Evolutionary conservation across 257 asterid species (phyloP).

Genomic region (Cynanchum wilfordii): DNA sequence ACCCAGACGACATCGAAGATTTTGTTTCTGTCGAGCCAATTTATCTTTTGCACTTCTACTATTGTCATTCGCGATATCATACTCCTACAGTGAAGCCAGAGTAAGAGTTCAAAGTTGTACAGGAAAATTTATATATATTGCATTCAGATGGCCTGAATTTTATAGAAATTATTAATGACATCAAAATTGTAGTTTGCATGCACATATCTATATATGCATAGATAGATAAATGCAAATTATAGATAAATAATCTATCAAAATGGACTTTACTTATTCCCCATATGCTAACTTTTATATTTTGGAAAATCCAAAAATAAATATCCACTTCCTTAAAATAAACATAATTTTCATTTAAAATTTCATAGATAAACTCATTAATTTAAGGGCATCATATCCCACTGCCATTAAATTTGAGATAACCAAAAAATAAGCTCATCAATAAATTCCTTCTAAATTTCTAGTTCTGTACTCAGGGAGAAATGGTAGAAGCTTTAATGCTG

Average conservation of each 20-base stretch:
- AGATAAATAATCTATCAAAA: not conserved
- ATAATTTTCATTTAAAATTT: too few species aligned
- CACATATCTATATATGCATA: too few species aligned
- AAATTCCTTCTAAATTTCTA: not conserved
- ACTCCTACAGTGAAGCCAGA: constrained; percentile 58
- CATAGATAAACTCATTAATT: not conserved
- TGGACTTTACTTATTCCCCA: not conserved
- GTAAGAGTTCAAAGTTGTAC: constrained; percentile 12
- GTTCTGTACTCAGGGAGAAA: not conserved
- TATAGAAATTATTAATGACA: not conserved
- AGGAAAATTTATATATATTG: not conserved
- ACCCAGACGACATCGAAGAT: constrained; percentile 90
- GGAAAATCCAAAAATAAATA: not conserved
- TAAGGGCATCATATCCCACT: not conserved
- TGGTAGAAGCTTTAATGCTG: not conserved
- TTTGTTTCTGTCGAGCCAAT: constrained; percentile 88
- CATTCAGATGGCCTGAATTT: too few species aligned
- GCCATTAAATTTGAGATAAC: not conserved
- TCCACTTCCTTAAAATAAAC: not conserved
- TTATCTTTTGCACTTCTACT: constrained; percentile 84
- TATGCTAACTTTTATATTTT: not conserved
- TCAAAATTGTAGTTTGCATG: too few species aligned
- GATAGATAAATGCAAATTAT: not conserved
- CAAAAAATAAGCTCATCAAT: not conserved
- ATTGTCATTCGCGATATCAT: constrained; percentile 72